Evolutionary conservation across 441 rosid genomes (phyloP).

Genomic region (Cnidoscolus chayamansa): DNA sequence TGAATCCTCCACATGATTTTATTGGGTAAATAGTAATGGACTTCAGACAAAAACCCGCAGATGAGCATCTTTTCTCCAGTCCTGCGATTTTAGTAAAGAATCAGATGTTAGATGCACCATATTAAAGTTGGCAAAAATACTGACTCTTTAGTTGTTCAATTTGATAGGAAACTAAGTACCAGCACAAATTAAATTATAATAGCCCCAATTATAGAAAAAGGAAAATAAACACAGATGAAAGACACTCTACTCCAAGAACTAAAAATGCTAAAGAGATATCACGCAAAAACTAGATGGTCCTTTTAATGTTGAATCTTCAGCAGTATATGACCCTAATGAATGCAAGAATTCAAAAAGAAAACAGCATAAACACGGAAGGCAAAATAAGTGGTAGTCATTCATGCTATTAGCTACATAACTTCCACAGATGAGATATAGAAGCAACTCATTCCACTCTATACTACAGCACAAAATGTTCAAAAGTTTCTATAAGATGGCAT

Average conservation of each 20-base stretch:
- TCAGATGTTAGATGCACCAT: slow-evolving; percentile 19
- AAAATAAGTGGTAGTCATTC: not conserved
- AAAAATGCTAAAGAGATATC: not conserved
- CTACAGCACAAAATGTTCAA: not conserved
- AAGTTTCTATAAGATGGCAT: not conserved
- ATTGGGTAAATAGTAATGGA: slow-evolving; percentile 75
- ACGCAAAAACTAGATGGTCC: not conserved
- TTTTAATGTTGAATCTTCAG: slow-evolving; percentile 6
- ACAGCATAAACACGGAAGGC: not conserved
- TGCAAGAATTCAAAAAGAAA: not conserved
- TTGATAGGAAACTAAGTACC: not conserved
- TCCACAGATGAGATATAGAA: not conserved
- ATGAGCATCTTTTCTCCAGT: slow-evolving; percentile 28
- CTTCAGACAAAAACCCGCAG: slow-evolving; percentile 42
- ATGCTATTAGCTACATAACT: slow-evolving; percentile 1
- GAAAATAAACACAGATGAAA: not conserved
- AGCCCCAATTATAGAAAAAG: not conserved
- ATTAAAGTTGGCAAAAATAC: slow-evolving; percentile 10
- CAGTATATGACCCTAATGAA: not conserved
- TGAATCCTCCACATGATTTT: slow-evolving; percentile 88
- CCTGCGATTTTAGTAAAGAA: slow-evolving; percentile 43
- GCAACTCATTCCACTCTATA: not conserved
- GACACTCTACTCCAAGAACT: not conserved
- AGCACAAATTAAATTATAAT: not conserved
- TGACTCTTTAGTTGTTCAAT: slow-evolving; percentile 19